These are phyloP conservation scores for Artemisia argyi DNA, from an alignment of 129 eudicot species.

Conservation along the genomic window DNA sequence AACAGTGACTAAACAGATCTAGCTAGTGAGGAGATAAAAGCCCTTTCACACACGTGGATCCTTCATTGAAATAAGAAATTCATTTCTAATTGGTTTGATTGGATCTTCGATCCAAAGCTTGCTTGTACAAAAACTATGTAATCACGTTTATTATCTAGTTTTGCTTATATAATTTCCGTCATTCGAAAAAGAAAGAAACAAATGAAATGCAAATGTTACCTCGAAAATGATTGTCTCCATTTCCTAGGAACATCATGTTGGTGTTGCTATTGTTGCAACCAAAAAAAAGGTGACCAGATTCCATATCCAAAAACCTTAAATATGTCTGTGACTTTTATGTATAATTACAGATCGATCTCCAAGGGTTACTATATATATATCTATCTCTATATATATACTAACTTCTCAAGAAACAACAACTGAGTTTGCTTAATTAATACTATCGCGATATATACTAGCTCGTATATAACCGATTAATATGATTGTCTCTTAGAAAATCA, in stretches of 20 bases:
- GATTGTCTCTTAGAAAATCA: slow-evolving; percentile 58
- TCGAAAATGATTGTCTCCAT: slow-evolving; percentile 56
- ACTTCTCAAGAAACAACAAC: slow-evolving; percentile 24
- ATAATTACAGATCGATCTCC: too few relatives aligned
- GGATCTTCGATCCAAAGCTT: too few relatives aligned
- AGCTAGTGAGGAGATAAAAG: too few relatives aligned
- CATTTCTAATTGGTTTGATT: too few relatives aligned
- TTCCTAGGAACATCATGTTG: slow-evolving; percentile 71
- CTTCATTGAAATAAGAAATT: too few relatives aligned
- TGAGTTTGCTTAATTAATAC: slow-evolving; percentile 6
- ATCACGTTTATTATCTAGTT: too few relatives aligned
- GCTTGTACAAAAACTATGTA: too few relatives aligned
- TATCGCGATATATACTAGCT: slow-evolving; percentile 3
- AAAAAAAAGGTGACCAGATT: slow-evolving; percentile 61
- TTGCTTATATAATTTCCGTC: too few relatives aligned
- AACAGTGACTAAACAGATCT: too few relatives aligned
- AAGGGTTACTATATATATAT: slow-evolving; percentile 22
- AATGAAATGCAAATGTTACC: slow-evolving; percentile 39
- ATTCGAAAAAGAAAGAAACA: too few relatives aligned
- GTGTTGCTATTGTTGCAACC: slow-evolving; percentile 48
- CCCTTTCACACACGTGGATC: too few relatives aligned
- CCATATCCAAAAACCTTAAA: slow-evolving; percentile 45
- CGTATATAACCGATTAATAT: slow-evolving; percentile 9
- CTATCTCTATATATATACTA: slow-evolving; percentile 17
- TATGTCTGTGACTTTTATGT: too few relatives aligned